Evolutionary conservation across 2,329 filamentous ascomycete genomes (phyloP), one percentile per base, ranked within the genome.

Genomic region (Paracorniculantispora psalliotae): DNA sequence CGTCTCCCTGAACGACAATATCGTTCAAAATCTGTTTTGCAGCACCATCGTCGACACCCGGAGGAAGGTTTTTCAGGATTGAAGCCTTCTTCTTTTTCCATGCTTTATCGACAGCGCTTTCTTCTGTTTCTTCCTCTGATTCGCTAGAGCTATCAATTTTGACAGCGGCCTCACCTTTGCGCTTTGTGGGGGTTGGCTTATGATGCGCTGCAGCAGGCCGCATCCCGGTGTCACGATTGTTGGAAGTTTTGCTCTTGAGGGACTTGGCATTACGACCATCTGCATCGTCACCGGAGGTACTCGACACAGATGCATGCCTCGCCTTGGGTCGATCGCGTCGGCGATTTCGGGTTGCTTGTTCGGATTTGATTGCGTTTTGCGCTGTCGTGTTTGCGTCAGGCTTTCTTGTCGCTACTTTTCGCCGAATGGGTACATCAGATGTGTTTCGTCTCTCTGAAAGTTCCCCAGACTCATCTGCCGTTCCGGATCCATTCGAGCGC

Each of bases 11-110:
- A 15, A 97, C 88, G 2, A 99, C 89, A 61, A 99, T 96, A 65
- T 99, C 94, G 67, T 97, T 97, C 60, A 97, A 80, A 30, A 99
- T 97, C 62, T 97, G 91, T 67, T 90, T 90, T 0, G 93, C 94
- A 3, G 92, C 90, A 26, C 81, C 78, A 64, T 88, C 83, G 68
- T 99, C 94, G 3, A 97, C 84, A 0, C 92, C 92, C 56, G 86
- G 82, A 0, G 92, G 92, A 1, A 97, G 75, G 59, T 88, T 87
- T 68, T 90, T 91, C 68, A 97, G 76, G 23, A 96, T 78, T 9
- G 80, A 72, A 51, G 79, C 77, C 62, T 90, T 84, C 51, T 81
- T 84, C 55, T 78, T 79, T 63, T 89, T 83, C 81, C 85, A 89
- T 10, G 77, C 76, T 21, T 72, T 74, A 52, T 81, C 77, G 8